These are phyloP conservation scores for Niveomyces coronatus DNA, from an alignment of 2,329 filamentous ascomycete species.

Conservation along the genomic window DNA sequence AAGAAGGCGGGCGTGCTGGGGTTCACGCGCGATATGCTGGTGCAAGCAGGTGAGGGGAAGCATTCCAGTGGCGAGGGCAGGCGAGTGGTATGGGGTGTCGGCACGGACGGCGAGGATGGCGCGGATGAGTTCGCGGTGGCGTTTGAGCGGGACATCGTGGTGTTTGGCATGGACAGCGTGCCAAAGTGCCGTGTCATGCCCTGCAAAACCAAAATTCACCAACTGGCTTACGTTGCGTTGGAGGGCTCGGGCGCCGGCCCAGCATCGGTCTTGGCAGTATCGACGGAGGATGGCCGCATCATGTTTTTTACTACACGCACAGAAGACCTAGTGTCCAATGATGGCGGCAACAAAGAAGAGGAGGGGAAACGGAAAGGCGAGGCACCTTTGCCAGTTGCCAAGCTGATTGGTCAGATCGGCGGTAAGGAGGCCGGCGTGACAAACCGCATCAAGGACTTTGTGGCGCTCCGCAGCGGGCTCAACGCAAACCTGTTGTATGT, in stretches of 20 bases:
- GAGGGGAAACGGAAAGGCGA: constrained; percentile 20
- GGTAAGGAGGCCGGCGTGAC: constrained; percentile 57
- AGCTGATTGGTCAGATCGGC: constrained; percentile 66
- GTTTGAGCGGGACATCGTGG: constrained; percentile 75
- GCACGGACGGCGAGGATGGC: constrained; percentile 48
- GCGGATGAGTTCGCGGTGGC: constrained; percentile 78
- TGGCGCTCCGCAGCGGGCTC: constrained; percentile 41
- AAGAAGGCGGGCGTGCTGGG: constrained; percentile 91
- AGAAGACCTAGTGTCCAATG: constrained; percentile 32
- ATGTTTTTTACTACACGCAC: constrained; percentile 67
- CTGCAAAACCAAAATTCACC: constrained; percentile 69
- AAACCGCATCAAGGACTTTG: constrained; percentile 82
- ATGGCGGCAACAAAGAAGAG: constrained; percentile 30
- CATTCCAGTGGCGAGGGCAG: constrained; percentile 74
- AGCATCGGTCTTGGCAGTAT: constrained; percentile 55
- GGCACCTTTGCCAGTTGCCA: constrained; percentile 53
- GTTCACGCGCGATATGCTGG: constrained; percentile 64
- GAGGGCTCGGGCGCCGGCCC: constrained; percentile 13
- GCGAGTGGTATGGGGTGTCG: constrained; percentile 77
- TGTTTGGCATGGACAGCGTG: constrained; percentile 82
- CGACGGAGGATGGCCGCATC: constrained; percentile 83
- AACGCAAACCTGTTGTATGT: constrained; percentile 40
- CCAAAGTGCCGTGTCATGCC: constrained; percentile 66
- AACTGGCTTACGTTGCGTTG: constrained; percentile 60
- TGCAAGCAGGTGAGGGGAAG: constrained; percentile 65